Percentiles rank a stretch among this genome's conserved stretches.
Evolutionary conservation across 768 basidiomycete genomes (phyloP).

Genomic region (Mrakia frigida): DNA sequence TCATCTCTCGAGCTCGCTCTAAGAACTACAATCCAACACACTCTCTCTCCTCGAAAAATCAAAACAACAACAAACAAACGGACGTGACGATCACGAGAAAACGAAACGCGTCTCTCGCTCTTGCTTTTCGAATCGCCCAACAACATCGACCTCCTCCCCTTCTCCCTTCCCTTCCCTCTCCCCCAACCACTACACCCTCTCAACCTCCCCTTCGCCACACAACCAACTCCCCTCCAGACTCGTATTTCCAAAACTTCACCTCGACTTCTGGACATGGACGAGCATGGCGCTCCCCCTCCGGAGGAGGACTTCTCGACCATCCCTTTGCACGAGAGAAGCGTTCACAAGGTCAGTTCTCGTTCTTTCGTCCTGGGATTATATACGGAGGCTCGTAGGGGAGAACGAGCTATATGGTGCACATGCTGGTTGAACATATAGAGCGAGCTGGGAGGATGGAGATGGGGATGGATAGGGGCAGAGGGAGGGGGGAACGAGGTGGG

Average conservation of each 20-base stretch:
- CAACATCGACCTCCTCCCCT: background rate
- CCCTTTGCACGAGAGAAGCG: constrained; percentile 69
- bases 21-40: too few species aligned
- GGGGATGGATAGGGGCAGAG: background rate
- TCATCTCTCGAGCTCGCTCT: too few species aligned
- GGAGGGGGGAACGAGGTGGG: background rate
- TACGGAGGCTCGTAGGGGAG: too few species aligned
- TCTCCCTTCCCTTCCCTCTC: background rate
- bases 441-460: too few species aligned
- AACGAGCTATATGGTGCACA: too few species aligned
- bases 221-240: background rate
- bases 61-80: too few species aligned
- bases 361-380: too few species aligned
- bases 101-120: too few species aligned
- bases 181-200: background rate
- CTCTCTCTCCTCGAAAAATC: too few species aligned
- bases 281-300: constrained; percentile 72
- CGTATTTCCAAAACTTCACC: too few species aligned
- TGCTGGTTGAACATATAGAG: too few species aligned
- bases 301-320: constrained; percentile 89
- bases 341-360: constrained; percentile 58
- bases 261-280: background rate
- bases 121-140: background rate
- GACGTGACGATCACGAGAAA: too few species aligned
- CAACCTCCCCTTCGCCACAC: background rate